Evolutionary conservation across 371 early-diverging fungal genomes (phyloP), one percentile per base, ranked within the genome.

Genomic region (Lichtheimia hyalospora): DNA sequence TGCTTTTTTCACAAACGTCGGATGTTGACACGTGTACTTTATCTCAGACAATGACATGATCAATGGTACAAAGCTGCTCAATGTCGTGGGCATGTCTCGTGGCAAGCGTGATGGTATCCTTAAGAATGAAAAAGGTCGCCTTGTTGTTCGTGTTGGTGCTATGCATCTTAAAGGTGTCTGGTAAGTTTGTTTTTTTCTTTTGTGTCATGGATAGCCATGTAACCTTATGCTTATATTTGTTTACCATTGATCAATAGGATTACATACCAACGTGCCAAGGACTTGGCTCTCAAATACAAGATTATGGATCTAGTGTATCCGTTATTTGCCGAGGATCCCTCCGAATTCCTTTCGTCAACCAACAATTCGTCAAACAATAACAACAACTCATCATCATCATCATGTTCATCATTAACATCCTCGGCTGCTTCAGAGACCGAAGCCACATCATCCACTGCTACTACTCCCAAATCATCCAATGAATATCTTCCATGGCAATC

Each of bases 161-260:
- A 92, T 92, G 92, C 88, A 89, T 65, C 75, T 92, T 12, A 92
- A 92, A 68, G 93, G 93, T 13, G 93, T 92, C 54, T 92, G 93
- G 92, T 82, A 77, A 67, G 78, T 43, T 23, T 77, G 81, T 2
- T 10, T 34, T 34, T 34, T 23, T 77, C 78, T 2, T 10, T 34
- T 34, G 6, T 25, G 25, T 25, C 25, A 70, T 64, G 75, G 56
- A 1, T 34, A 18, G 46, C 34, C 16, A 7, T 52, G 66, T 65
- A 68, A 86, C 83, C 43, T 13, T 74, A 84, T 64, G 0, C 10
- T 21, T 18, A 27, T 13, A 34, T 13, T 43, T 15, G 15, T 3
- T 41, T 46, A 78, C 78, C 14, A n/a, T 50, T 13, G 42, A 49
- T 41, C n/a, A 28, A 18, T 46, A 79, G 79, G 80, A 88, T 88